A percentile compares a stretch with the other conserved stretches of the same genome.
These are phyloP conservation scores for Tylopilus sp. DNA, from an alignment of 768 basidiomycete genomes.

Conservation along the genomic window DNA sequence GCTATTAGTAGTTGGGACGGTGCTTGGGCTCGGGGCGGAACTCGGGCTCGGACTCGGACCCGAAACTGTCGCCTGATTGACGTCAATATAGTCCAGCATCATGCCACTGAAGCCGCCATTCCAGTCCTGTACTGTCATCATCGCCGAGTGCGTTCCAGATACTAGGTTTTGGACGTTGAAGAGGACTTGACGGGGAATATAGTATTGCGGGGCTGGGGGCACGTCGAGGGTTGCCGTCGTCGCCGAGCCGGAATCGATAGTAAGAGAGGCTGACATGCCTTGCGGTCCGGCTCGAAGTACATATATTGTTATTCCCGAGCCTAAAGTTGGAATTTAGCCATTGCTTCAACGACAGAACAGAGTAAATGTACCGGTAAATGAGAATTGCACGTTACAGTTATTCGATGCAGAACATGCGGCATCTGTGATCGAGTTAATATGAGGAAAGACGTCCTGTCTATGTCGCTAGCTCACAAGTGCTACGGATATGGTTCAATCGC, in stretches of 20 bases:
- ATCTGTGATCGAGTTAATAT: constrained; percentile 11
- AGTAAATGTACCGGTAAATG: constrained; percentile 20
- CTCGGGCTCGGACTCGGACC: background rate
- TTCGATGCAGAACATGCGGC: constrained; percentile 21
- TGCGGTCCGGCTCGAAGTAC: constrained; percentile 26
- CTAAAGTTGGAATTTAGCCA: constrained; percentile 1
- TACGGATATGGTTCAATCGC: background rate
- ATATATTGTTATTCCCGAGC: constrained; percentile 29
- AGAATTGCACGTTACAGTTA: constrained; percentile 24
- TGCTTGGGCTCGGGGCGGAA: background rate
- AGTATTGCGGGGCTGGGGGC: constrained; percentile 23
- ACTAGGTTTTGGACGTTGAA: constrained; percentile 20
- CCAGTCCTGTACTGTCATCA: constrained; percentile 27
- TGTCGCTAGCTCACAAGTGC: constrained; percentile 21
- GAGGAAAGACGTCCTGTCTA: background rate
- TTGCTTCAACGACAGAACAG: background rate
- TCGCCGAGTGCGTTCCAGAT: constrained; percentile 22
- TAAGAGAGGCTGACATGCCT: constrained; percentile 27
- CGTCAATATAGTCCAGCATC: constrained; percentile 28
- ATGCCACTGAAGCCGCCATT: constrained; percentile 24
- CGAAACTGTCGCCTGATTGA: constrained; percentile 21
- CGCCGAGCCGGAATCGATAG: constrained; percentile 21
- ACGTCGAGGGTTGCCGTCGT: constrained; percentile 22
- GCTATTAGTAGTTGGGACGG: background rate
- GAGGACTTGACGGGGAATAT: constrained; percentile 19